Evolutionary conservation across 2,329 filamentous ascomycete species (phyloP).

Genomic region (Pseudogymnoascus sp.): DNA sequence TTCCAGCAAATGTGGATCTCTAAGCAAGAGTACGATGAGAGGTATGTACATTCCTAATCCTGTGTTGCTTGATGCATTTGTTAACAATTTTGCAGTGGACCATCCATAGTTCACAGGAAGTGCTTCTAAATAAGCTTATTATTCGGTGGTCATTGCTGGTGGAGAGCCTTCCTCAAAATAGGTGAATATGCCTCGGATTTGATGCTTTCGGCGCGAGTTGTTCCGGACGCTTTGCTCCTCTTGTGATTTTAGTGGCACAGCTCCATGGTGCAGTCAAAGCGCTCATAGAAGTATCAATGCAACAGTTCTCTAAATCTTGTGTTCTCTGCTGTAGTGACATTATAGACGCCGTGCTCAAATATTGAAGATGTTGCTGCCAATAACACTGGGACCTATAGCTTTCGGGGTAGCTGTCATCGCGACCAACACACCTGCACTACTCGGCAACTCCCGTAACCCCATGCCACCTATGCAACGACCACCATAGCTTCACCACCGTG

Average conservation of each 20-base stretch:
- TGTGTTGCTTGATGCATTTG: not conserved
- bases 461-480: not conserved
- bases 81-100: conserved; percentile 85
- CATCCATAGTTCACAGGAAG: conserved; percentile 99
- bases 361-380: not conserved
- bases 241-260: conserved; percentile 8
- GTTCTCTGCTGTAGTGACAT: not conserved
- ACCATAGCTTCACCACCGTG: not conserved
- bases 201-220: conserved; percentile 25
- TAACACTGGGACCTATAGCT: not conserved
- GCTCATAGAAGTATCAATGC: conserved; percentile 7
- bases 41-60: not conserved
- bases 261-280: conserved; percentile 7
- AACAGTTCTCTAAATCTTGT: not conserved
- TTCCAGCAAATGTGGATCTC: conserved; percentile 99
- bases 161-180: conserved; percentile 20
- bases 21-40: conserved; percentile 83
- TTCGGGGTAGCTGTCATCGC: not conserved
- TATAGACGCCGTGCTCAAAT: not conserved
- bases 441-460: conserved; percentile 2
- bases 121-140: conserved; percentile 81
- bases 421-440: not conserved
- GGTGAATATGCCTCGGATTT: conserved; percentile 27
- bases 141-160: not conserved
- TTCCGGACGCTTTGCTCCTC: conserved; percentile 23